Conservation (phyloP, 768 basidiomycete species). For the Leccinum arenicola region DNA sequence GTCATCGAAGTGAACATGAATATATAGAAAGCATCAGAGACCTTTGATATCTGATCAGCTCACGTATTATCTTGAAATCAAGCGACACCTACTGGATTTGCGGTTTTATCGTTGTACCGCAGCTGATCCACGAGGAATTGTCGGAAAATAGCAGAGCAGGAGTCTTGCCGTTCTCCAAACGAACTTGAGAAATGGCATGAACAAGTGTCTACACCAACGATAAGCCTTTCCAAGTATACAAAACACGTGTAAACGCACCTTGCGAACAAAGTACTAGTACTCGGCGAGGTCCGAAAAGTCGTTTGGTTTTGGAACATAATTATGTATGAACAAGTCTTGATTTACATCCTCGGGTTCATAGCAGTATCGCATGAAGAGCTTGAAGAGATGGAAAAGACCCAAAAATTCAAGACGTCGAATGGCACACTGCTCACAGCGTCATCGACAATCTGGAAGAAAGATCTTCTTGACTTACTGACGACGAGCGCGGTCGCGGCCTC, state of each 20-base stretch:
- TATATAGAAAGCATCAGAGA: conserved; percentile 88
- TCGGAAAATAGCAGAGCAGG: conserved; percentile 67
- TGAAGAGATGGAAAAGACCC: conserved; percentile 87
- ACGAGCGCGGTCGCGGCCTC: conserved; percentile 89
- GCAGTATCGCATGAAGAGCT: conserved; percentile 87
- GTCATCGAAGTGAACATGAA: conserved; percentile 21
- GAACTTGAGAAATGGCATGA: conserved; percentile 79
- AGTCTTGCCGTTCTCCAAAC: conserved; percentile 84
- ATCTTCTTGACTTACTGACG: conserved; percentile 48
- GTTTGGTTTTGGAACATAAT: conserved; percentile 92
- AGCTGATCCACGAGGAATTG: conserved; percentile 89
- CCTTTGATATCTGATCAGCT: conserved; percentile 43
- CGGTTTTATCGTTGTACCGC: conserved; percentile 94
- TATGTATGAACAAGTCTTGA: conserved; percentile 82
- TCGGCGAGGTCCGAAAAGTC: conserved; percentile 85
- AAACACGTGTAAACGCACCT: conserved; percentile 46
- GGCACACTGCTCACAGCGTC: conserved; percentile 61
- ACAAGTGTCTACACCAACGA: conserved; percentile 57
- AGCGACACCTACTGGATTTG: conserved; percentile 65
- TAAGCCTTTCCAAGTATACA: conserved; percentile 4
- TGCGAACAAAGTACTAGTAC: conserved; percentile 83
- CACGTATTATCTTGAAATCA: not conserved
- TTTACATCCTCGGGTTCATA: conserved; percentile 82
- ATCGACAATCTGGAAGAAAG: conserved; percentile 9
- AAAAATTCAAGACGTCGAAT: conserved; percentile 78